These are phyloP conservation scores for Syzygium aqueum DNA, from an alignment of 345 rosid genomes.

Conservation along the genomic window DNA sequence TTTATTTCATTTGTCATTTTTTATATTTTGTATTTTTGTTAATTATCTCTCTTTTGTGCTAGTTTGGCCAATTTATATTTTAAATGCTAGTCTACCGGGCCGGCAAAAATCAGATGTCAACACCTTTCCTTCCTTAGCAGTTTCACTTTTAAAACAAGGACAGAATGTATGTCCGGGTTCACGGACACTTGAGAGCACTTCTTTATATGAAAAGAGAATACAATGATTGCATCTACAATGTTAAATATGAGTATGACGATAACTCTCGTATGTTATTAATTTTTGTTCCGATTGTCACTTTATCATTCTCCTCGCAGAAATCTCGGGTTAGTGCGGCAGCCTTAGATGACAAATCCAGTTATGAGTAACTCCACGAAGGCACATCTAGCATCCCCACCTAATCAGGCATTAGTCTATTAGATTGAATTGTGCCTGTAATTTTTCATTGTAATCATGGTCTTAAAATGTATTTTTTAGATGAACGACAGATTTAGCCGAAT, in stretches of 20 bases:
- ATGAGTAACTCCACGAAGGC: slow-evolving; percentile 29
- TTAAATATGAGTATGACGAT: no score
- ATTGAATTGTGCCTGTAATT: background rate
- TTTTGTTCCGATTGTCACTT: background rate
- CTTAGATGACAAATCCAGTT: slow-evolving; percentile 43
- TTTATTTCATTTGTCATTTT: no score
- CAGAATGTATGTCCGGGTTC: slow-evolving; percentile 59
- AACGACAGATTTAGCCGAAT: background rate
- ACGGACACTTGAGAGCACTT: slow-evolving; percentile 47
- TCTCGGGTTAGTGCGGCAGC: slow-evolving; percentile 41
- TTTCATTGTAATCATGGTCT: background rate
- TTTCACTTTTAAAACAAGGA: background rate
- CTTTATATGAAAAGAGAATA: slow-evolving; percentile 3
- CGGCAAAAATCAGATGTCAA: no score
- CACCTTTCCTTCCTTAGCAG: background rate
- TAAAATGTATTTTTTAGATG: background rate
- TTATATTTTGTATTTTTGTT: no score
- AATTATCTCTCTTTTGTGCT: no score
- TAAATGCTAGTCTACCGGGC: no score
- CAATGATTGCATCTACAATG: background rate
- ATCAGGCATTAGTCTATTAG: slow-evolving; percentile 32
- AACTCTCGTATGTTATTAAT: no score
- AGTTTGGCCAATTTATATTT: no score
- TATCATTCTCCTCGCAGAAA: background rate
- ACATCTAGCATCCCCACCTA: slow-evolving; percentile 33